Conservation (phyloP, 2,329 filamentous ascomycete species). For the Aspergillus pseudoviridinutans region DNA sequence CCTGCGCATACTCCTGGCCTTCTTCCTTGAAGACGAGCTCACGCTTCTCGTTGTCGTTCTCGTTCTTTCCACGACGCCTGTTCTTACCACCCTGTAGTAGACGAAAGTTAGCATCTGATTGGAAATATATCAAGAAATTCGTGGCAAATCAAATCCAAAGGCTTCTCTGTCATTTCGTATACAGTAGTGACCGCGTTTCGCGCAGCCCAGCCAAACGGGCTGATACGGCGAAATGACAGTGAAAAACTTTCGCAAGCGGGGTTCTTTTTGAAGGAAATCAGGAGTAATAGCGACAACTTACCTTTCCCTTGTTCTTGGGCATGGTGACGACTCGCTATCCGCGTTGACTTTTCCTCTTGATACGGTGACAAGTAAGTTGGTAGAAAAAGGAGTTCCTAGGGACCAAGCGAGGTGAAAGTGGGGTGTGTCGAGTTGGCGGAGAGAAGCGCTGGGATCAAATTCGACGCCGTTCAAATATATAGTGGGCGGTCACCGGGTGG, state of each 20-base stretch:
- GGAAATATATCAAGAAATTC: neutral
- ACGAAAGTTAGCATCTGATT: constrained; percentile 24
- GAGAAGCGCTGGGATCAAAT: constrained; percentile 18
- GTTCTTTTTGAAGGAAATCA: constrained; percentile 4
- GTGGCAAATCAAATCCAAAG: neutral
- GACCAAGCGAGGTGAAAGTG: constrained; percentile 14
- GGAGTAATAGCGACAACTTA: constrained; percentile 46
- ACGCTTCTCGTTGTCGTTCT: constrained; percentile 98
- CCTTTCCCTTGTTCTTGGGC: constrained; percentile 99
- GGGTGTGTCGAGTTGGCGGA: constrained; percentile 14
- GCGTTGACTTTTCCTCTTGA: constrained; percentile 19
- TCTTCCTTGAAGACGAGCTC: constrained; percentile 99
- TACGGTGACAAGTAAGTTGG: constrained; percentile 11
- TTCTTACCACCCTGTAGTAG: constrained; percentile 89
- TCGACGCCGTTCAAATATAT: constrained; percentile 18
- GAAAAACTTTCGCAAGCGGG: constrained; percentile 14
- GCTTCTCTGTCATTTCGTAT: neutral
- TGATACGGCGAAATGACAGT: constrained; percentile 11
- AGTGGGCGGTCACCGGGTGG: constrained; percentile 13
- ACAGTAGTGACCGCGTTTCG: neutral
- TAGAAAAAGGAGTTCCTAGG: constrained; percentile 8
- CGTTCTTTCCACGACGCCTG: constrained; percentile 96
- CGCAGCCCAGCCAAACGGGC: constrained; percentile 11
- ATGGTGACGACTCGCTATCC: constrained; percentile 53
- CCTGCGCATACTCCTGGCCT: constrained; percentile 86